These are phyloP conservation scores for Didymella lethalis DNA, from an alignment of 2,329 filamentous ascomycete genomes.

Conservation along the genomic window DNA sequence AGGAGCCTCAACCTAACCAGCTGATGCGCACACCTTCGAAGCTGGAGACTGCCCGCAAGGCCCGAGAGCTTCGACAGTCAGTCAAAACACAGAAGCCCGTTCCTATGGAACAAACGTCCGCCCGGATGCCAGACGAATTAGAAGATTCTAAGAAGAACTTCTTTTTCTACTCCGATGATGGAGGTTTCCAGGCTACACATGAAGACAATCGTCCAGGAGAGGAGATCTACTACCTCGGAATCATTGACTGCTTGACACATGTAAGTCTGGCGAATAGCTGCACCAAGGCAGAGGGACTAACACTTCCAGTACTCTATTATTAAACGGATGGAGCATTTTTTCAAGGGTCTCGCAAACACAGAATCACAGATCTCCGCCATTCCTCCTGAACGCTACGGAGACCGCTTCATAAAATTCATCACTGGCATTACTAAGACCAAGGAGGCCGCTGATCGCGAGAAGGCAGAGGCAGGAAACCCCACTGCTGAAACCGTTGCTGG, in stretches of 20 bases:
- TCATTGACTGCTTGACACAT: constrained; percentile 97
- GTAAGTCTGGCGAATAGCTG: constrained; percentile 64
- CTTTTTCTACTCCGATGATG: constrained; percentile 93
- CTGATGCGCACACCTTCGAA: constrained; percentile 92
- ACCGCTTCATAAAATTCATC: constrained; percentile 93
- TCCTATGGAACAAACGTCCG: constrained; percentile 83
- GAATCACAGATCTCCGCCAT: constrained; percentile 91
- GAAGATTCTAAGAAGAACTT: constrained; percentile 71
- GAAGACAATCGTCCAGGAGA: constrained; percentile 85
- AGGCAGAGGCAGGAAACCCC: constrained; percentile 47
- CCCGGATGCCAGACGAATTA: constrained; percentile 89
- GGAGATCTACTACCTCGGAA: constrained; percentile 96
- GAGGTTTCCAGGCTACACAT: constrained; percentile 90
- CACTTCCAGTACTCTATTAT: constrained; percentile 81
- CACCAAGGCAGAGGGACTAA: constrained; percentile 31
- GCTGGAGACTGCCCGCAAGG: constrained; percentile 88
- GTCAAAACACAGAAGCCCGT: constrained; percentile 92
- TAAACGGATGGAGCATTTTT: constrained; percentile 95
- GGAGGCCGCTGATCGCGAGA: constrained; percentile 76
- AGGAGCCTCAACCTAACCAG: constrained; percentile 64
- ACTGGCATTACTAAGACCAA: constrained; percentile 87
- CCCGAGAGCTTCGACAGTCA: constrained; percentile 87
- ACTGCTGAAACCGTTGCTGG: constrained; percentile 51
- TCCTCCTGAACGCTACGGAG: constrained; percentile 87
- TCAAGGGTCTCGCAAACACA: constrained; percentile 89